Conservation (phyloP, 73 alveolate genomes). For the Uronychia setigera region DNA sequence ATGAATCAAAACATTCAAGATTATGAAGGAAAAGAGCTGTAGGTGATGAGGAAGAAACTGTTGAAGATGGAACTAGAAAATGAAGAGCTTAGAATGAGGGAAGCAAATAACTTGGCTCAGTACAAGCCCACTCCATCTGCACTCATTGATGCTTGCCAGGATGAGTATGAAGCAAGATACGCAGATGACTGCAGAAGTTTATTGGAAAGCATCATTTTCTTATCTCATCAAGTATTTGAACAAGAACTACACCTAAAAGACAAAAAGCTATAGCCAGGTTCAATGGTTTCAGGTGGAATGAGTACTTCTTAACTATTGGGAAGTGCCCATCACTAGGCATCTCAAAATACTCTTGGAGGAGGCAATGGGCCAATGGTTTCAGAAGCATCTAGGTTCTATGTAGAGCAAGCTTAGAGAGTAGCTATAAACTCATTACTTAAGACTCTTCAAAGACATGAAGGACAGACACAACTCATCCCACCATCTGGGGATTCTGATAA, state of each 20-base stretch:
- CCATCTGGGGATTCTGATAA: constrained; percentile 63
- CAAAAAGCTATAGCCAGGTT: too few relatives aligned
- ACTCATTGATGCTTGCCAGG: not conserved
- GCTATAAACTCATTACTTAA: constrained; percentile 14
- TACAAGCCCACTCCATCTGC: constrained; percentile 1
- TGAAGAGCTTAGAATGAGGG: constrained; percentile 26
- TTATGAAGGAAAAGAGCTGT: constrained; percentile 8
- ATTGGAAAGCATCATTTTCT: not conserved
- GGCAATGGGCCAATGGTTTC: not conserved
- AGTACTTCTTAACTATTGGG: not conserved
- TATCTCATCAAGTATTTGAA: not conserved
- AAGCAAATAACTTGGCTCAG: constrained; percentile 4
- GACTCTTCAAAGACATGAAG: not conserved
- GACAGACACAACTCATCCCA: not conserved
- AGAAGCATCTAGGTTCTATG: not conserved
- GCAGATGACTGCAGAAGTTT: not conserved
- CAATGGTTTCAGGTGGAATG: not conserved
- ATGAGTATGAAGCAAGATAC: not conserved
- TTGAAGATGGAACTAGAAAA: constrained; percentile 31
- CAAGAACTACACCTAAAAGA: not conserved
- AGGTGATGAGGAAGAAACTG: constrained; percentile 13
- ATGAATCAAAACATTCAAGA: not conserved
- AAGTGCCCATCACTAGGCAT: not conserved
- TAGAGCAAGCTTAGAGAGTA: constrained; percentile 47
- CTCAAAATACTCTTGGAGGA: not conserved